A percentile compares a stretch with the other conserved stretches of the same genome.
Evolutionary conservation across 2,329 filamentous ascomycete genomes (phyloP).

Genomic region (Colletotrichum musae): DNA sequence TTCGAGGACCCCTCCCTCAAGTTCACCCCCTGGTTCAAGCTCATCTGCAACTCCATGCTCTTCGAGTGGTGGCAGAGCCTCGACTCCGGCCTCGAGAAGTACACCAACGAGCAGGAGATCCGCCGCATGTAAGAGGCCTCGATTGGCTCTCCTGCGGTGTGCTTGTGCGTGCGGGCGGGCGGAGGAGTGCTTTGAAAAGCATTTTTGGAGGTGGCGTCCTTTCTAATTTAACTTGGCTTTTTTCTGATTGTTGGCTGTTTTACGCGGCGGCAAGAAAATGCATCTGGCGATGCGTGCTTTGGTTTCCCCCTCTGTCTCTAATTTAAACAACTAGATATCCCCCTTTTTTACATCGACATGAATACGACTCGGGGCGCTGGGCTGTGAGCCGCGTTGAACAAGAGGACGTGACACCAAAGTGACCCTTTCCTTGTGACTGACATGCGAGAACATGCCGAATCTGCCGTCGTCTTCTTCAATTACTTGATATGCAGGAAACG

Average conservation of each 20-base stretch:
- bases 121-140: slow-evolving; percentile 77
- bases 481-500: no score
- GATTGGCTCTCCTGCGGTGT: neutral
- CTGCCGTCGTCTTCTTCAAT: no score
- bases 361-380: slow-evolving; percentile 18
- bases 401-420: neutral
- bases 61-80: slow-evolving; percentile 98
- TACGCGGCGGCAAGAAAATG: slow-evolving; percentile 1
- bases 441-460: no score
- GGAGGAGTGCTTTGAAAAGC: slow-evolving; percentile 4
- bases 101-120: slow-evolving; percentile 88
- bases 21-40: slow-evolving; percentile 99
- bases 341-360: slow-evolving; percentile 15
- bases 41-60: slow-evolving; percentile 97
- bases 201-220: slow-evolving; percentile 7
- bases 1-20: slow-evolving; percentile 85
- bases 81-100: slow-evolving; percentile 85
- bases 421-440: no score
- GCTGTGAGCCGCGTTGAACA: slow-evolving; percentile 1
- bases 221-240: no score
- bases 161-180: no score
- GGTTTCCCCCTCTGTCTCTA: neutral
- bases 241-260: neutral
- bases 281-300: neutral
- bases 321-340: slow-evolving; percentile 25